phyloP scores from a whole-genome alignment of 441 rosid genomes.

The Populus hybrid region DNA sequence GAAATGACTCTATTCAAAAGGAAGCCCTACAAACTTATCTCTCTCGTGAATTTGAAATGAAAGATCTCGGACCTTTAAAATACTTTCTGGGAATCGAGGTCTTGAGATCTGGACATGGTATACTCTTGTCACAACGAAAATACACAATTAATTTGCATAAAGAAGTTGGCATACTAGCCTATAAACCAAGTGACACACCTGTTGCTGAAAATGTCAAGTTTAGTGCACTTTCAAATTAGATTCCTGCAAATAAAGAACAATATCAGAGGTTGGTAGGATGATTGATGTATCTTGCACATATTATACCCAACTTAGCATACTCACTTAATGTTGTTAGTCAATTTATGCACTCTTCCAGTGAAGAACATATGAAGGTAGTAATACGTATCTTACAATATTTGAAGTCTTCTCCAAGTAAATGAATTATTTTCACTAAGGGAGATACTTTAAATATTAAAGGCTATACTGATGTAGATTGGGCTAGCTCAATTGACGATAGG shows the following conservation, averaged over 20 bases:
- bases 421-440: neutral
- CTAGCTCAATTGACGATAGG: neutral
- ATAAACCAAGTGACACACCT: neutral
- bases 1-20: neutral
- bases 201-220: neutral
- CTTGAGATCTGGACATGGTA: neutral
- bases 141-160: neutral
- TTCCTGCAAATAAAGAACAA: neutral
- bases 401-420: neutral
- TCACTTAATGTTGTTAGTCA: neutral
- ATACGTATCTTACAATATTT: neutral
- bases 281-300: conserved; percentile 4
- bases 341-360: neutral
- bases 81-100: neutral
- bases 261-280: fast-evolving
- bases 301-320: neutral
- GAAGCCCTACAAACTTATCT: neutral
- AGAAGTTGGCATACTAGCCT: neutral
- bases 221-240: neutral
- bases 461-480: neutral
- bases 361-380: neutral
- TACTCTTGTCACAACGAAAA: neutral
- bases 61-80: neutral
- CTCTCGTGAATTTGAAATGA: neutral
- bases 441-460: neutral